Evolutionary conservation across 139 green algal genomes (phyloP), one percentile per base, ranked within the genome.

Genomic region (Chlorella sp.): DNA sequence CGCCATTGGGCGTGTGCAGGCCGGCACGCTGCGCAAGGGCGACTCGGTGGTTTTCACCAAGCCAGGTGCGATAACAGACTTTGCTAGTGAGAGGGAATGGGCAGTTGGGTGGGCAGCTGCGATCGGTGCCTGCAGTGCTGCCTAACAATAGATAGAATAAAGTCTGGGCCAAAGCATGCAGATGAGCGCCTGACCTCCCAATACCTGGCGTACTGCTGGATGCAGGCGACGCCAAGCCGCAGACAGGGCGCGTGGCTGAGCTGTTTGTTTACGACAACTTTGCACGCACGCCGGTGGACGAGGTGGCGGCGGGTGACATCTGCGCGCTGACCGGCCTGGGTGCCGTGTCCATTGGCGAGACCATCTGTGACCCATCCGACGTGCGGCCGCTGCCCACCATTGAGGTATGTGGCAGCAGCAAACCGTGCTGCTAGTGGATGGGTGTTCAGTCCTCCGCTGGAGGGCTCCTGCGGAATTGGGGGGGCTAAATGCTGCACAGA

Each of bases 191-290:
- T n/a, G n/a, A n/a, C n/a, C n/a, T n/a, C n/a, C n/a, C n/a, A n/a
- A n/a, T n/a, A n/a, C n/a, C n/a, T n/a, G n/a, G n/a, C n/a, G n/a
- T n/a, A n/a, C n/a, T n/a, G n/a, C n/a, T n/a, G 1, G 44, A 23
- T 38, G 76, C 85, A 91, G 88, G 78, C 55, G 83, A 88, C 57
- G 74, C 74, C 20, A 90, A 90, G 86, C 62, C 80, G 9, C 69
- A 63, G 62, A 78, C 79, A 17, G 94, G 87, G 44, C 97, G 96
- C 90, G 85, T 99, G 13, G 68, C 84, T 1, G 97, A 99, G 91
- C 87, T 99, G 78, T 99, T 98, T 92, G 96, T 99, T 65, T 99
- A 99, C 90, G 92, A 98, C 86, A 98, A 99, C 91, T 99, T 99
- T 90, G 63, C 64, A 28, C 86, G 80, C 28, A 84, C 74, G 30